These are phyloP conservation scores for Ophiostoma perfectum DNA, from an alignment of 2,329 filamentous ascomycete genomes.

Conservation along the genomic window DNA sequence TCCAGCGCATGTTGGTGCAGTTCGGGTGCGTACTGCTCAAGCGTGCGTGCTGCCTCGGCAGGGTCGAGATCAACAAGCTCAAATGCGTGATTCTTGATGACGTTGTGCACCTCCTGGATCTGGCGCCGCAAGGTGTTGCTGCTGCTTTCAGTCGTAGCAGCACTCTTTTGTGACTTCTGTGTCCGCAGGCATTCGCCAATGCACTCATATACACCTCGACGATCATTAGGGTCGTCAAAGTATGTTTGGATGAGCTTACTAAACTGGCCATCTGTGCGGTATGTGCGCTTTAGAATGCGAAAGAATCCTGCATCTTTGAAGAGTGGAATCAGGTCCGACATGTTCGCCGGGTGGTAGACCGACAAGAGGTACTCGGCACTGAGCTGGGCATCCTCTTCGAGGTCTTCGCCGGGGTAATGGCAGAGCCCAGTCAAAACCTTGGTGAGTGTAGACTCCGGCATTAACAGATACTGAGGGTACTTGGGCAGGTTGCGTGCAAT, in stretches of 20 bases:
- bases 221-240: conserved; percentile 77
- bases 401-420: conserved; percentile 70
- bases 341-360: conserved; percentile 82
- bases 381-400: conserved; percentile 92
- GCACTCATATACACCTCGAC: conserved; percentile 69
- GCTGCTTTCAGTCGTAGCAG: background rate
- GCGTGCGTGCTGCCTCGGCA: conserved; percentile 56
- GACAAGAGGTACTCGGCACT: conserved; percentile 94
- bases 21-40: conserved; percentile 57
- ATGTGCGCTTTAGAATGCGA: conserved; percentile 84
- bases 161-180: background rate
- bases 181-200: conserved; percentile 63
- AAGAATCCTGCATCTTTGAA: conserved; percentile 80
- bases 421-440: conserved; percentile 78
- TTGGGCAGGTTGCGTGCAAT: conserved; percentile 93
- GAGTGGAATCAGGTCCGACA: conserved; percentile 66
- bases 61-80: conserved; percentile 65
- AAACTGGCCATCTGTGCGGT: conserved; percentile 73
- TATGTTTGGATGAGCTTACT: conserved; percentile 72
- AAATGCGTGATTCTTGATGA: conserved; percentile 59
- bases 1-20: conserved; percentile 63
- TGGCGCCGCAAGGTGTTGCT: conserved; percentile 56
- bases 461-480: conserved; percentile 89
- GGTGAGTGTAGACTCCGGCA: conserved; percentile 80
- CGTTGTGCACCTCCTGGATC: conserved; percentile 60